Evolutionary conservation across 108 stramenopile genomes (phyloP), one percentile per base, ranked within the genome.

Genomic region (Craspedostauros australis): DNA sequence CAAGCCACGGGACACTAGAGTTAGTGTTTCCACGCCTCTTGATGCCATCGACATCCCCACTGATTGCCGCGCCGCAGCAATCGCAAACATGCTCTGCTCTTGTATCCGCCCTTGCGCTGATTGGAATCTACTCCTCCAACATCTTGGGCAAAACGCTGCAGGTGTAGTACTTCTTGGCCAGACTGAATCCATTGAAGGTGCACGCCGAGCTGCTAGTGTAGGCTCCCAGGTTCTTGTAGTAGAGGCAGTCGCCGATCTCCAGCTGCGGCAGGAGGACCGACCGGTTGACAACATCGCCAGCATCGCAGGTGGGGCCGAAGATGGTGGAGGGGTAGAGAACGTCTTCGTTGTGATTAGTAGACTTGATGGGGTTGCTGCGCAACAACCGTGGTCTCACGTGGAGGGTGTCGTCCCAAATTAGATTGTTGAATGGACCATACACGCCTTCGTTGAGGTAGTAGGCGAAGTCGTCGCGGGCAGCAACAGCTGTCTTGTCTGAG

Each of bases 361-460:
- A 57, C 16, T 28, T 43, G 20, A 20, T 33, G 47, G 5, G 14
- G 15, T 21, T 26, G 16, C 14, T 63, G 11, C 66, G 68, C 30
- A 92, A 62, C 16, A 78, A 74, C 44, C 76, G 77, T 58, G 86
- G 86, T 36, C 80, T 75, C 20, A 77, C 71, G 32, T 54, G 64
- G 40, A 86, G 86, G 45, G 93, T 90, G 48, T 93, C 93, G 44
- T 85, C 93, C 68, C 91, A 72, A 44, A 96, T 51, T 14, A 90
- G 49, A 62, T 92, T 91, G 66, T 96, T 96, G 80, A 96, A 95
- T 16, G 85, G 86, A 28, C 91, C 93, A 50, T 94, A 87, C 14
- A 94, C 87, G 15, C 95, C 93, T 60, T 96, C 93, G 54, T 88
- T 89, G 65, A 96, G 72, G 66, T 90, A 95, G 72, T 93, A 93